Conservation (phyloP, 495 filamentous ascomycete species). For the Tuber borchii region DNA sequence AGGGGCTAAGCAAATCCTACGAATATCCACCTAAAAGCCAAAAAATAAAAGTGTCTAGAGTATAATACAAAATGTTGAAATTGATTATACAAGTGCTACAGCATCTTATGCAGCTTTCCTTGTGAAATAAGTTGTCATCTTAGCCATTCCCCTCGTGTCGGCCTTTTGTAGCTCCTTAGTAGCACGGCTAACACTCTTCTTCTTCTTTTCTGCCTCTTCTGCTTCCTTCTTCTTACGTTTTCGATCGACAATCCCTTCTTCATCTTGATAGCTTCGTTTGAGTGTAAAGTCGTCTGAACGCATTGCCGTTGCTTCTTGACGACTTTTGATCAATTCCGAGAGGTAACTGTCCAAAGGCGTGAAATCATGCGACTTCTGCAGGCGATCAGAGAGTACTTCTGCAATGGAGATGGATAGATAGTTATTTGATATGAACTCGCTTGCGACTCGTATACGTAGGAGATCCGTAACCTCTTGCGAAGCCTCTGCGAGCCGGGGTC, state of each 20-base stretch:
- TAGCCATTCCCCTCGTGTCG: slow-evolving; percentile 87
- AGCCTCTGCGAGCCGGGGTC: slow-evolving; percentile 30
- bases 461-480: slow-evolving; percentile 53
- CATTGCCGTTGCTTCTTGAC: slow-evolving; percentile 60
- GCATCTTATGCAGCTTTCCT: slow-evolving; percentile 49
- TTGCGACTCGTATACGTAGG: slow-evolving; percentile 65
- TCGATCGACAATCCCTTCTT: slow-evolving; percentile 62
- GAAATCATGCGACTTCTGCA: slow-evolving; percentile 58
- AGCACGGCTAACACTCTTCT: slow-evolving; percentile 62
- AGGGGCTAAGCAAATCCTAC: neutral
- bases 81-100: neutral
- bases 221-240: slow-evolving; percentile 71
- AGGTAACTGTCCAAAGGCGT: slow-evolving; percentile 62
- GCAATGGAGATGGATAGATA: slow-evolving; percentile 59
- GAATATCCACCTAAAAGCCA: neutral
- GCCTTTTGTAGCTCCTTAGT: slow-evolving; percentile 79
- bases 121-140: slow-evolving; percentile 88
- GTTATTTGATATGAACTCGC: slow-evolving; percentile 66
- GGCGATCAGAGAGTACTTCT: slow-evolving; percentile 45
- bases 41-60: neutral
- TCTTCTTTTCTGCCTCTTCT: slow-evolving; percentile 58
- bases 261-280: slow-evolving; percentile 64
- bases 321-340: slow-evolving; percentile 55
- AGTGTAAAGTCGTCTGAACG: slow-evolving; percentile 66
- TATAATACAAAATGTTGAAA: neutral